phyloP scores from a whole-genome alignment of 2,329 filamentous ascomycete species.

The Claviceps quebecensis region DNA sequence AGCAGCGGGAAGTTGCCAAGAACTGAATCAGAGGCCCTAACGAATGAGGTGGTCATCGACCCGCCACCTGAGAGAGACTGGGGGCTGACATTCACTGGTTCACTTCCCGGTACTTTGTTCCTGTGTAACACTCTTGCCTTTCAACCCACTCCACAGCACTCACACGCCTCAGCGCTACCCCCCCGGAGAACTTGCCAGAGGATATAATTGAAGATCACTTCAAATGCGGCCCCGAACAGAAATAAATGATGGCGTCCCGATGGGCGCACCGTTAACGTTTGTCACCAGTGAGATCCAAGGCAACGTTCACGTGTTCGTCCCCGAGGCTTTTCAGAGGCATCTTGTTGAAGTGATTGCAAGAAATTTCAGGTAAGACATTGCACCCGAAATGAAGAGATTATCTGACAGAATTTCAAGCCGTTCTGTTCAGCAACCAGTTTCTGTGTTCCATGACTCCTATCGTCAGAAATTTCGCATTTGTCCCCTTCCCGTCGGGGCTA shows the following conservation, averaged over 20 bases:
- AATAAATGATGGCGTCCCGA: not conserved
- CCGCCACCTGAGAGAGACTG: too few species aligned
- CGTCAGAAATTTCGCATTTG: constrained; percentile 15
- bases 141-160: not conserved
- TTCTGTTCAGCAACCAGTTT: constrained; percentile 13
- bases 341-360: constrained; percentile 11
- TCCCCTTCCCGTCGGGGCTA: constrained; percentile 9
- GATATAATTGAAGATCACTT: not conserved
- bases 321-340: constrained; percentile 9
- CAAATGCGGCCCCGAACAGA: constrained; percentile 1
- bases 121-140: not conserved
- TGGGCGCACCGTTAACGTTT: constrained; percentile 12
- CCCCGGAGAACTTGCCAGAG: not conserved
- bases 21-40: not conserved
- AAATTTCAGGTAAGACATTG: constrained; percentile 14
- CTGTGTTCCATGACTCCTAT: constrained; percentile 12
- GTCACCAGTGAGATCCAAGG: constrained; percentile 11
- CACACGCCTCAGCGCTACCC: constrained; percentile 2
- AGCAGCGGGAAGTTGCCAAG: too few species aligned
- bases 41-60: too few species aligned
- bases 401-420: constrained; percentile 9
- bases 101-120: not conserved
- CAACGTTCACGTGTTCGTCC: constrained; percentile 15
- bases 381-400: not conserved
- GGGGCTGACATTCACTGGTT: not conserved